phyloP scores from a whole-genome alignment of 805 yeast genomes.

The Metschnikowia lachancei region DNA sequence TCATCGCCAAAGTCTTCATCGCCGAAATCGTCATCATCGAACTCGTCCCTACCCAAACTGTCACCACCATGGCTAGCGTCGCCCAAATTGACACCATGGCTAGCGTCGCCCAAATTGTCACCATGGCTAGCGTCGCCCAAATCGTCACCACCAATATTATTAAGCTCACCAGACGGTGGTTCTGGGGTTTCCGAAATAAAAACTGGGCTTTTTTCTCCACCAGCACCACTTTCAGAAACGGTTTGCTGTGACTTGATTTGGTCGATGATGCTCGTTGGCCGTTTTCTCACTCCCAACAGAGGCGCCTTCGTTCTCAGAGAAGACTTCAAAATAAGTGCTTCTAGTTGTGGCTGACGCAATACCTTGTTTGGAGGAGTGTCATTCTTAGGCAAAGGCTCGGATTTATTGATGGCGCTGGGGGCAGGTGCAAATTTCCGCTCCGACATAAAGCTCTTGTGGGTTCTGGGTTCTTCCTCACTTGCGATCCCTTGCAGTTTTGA shows the following conservation, averaged over 20 bases:
- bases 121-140: no score
- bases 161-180: no score
- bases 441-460: not conserved
- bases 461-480: not conserved
- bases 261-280: constrained; percentile 1
- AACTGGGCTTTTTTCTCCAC: no score
- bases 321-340: not conserved
- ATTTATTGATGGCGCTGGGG: not conserved
- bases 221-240: no score
- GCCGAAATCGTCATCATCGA: no score
- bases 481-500: not conserved
- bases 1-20: constrained; percentile 10
- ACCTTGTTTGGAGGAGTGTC: not conserved
- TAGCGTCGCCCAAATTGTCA: no score
- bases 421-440: not conserved
- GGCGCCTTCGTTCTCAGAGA: constrained; percentile 1
- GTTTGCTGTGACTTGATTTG: constrained; percentile 1
- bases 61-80: no score
- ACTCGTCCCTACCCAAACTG: no score
- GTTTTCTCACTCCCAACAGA: constrained; percentile 7
- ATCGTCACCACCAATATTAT: no score
- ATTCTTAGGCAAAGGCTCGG: not conserved
- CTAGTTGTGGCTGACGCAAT: constrained; percentile 4
- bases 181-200: no score
- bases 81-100: no score